These are phyloP conservation scores for Trichothecium roseum DNA, from an alignment of 2,329 filamentous ascomycete genomes.

Conservation along the genomic window DNA sequence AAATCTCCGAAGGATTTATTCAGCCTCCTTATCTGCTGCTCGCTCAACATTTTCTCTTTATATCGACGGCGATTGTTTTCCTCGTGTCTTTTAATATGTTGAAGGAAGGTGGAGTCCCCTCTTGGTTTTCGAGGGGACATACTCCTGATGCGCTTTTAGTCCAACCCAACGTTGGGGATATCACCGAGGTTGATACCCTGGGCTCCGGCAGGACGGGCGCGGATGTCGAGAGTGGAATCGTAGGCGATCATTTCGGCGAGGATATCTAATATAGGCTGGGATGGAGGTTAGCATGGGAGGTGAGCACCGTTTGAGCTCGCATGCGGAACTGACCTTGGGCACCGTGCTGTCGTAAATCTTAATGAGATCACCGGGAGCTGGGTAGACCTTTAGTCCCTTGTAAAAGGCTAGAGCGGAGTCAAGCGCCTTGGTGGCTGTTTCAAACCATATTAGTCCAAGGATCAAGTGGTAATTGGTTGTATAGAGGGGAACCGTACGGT, in stretches of 20 bases:
- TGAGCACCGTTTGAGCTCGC: background rate
- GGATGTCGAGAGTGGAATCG: slow-evolving; percentile 63
- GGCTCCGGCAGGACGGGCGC: slow-evolving; percentile 23
- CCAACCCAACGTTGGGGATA: slow-evolving; percentile 42
- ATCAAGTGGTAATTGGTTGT: background rate
- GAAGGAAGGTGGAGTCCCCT: background rate
- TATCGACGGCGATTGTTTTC: background rate
- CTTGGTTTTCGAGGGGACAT: slow-evolving; percentile 1
- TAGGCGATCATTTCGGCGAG: slow-evolving; percentile 97
- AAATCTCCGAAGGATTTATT: background rate
- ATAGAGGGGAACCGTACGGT: slow-evolving; percentile 51
- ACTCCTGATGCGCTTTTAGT: slow-evolving; percentile 27
- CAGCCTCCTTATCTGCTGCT: background rate
- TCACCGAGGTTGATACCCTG: slow-evolving; percentile 32
- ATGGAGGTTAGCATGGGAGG: slow-evolving; percentile 10
- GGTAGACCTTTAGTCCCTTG: slow-evolving; percentile 97
- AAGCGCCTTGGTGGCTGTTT: slow-evolving; percentile 53
- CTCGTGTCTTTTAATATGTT: background rate
- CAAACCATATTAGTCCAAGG: slow-evolving; percentile 5
- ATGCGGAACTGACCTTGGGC: slow-evolving; percentile 56
- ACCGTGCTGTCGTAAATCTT: slow-evolving; percentile 98
- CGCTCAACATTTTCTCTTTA: background rate
- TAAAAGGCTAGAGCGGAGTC: slow-evolving; percentile 94
- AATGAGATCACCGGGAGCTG: slow-evolving; percentile 84
- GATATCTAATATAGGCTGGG: slow-evolving; percentile 80